Base-by-base conservation (phyloP, 371 early-diverging fungal genomes). In the Amoeboradix gromovi region DNA sequence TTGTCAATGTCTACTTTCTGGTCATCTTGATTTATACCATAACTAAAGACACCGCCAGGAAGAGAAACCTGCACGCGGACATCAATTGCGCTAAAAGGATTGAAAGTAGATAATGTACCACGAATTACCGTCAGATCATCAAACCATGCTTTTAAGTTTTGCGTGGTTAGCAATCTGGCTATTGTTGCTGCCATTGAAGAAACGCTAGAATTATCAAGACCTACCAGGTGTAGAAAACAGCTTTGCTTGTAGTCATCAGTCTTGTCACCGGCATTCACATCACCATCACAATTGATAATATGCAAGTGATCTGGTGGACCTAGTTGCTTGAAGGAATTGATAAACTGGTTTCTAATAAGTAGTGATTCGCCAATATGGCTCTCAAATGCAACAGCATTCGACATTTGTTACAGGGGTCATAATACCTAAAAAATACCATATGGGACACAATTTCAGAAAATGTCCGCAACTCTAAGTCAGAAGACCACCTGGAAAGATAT, bases 11-110 rank as follows among this genome's bases (percentile, higher is more conserved):
- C 28, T 67, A n/a, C 17, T 77, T 74, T 73, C 31, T 81, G 79
- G 5, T 80, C 81, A 2, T 79, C 68, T 31, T 84, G 77, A 72
- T 91, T 90, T 17, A 95, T 86, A 28, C 83, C 81, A 73, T 92
- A 92, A 70, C 87, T 84, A 70, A 91, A 92, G 0, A 95, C 96
- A 67, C 96, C 93, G 69, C 96, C 96, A 0, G 96, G 96, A 73
- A 94, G 92, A 71, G 87, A 85, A 32, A 93, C 91, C 75, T 92
- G 90, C n/a, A 95, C 96, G 31, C 96, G 85, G 28, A 95, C 85
- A 80, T 95, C 96, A 1, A 92, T 87, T 28, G 90, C 83, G 17
- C 92, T 88, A 73, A 95, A 93, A 27, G 92, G 91, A 76, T 95
- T 93, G 79, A 87, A 95, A 73, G 92, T 88, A 74, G 91, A 90